phyloP scores from a whole-genome alignment of 352 stramenopile species.

The Phytophthora fragariae region DNA sequence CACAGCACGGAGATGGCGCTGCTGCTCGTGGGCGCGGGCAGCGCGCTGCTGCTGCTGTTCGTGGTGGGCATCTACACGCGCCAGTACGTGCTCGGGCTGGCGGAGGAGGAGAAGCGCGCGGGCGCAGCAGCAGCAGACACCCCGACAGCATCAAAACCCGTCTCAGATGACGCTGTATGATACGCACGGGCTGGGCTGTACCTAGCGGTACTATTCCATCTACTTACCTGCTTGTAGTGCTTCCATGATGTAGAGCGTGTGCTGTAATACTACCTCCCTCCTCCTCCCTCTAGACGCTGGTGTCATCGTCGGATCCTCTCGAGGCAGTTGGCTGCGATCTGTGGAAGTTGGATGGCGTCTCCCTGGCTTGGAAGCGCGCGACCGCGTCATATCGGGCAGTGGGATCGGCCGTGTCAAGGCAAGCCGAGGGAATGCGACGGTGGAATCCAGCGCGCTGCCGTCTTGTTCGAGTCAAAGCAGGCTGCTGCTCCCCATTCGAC shows the following conservation, averaged over 20 bases:
- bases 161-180: slow-evolving; percentile 21
- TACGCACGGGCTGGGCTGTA: background rate
- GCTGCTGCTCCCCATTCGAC: slow-evolving; percentile 22
- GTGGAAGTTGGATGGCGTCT: slow-evolving; percentile 26
- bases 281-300: slow-evolving; percentile 8
- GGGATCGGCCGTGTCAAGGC: background rate
- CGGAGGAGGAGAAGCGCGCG: slow-evolving; percentile 51
- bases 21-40: slow-evolving; percentile 61
- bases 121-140: slow-evolving; percentile 3
- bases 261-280: slow-evolving; percentile 28
- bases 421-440: slow-evolving; percentile 29
- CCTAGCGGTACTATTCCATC: too few species aligned
- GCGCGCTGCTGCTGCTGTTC: slow-evolving; percentile 63
- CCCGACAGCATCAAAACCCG: background rate
- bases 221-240: too few species aligned
- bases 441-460: slow-evolving; percentile 15
- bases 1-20: slow-evolving; percentile 61
- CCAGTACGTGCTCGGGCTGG: slow-evolving; percentile 70
- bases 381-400: background rate
- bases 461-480: background rate
- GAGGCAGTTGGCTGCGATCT: background rate
- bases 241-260: slow-evolving; percentile 1
- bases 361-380: background rate
- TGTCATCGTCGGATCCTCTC: slow-evolving; percentile 26
- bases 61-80: slow-evolving; percentile 76